Evolutionary conservation across 805 yeast species (phyloP).

Genomic region (Naumovozyma castellii): DNA sequence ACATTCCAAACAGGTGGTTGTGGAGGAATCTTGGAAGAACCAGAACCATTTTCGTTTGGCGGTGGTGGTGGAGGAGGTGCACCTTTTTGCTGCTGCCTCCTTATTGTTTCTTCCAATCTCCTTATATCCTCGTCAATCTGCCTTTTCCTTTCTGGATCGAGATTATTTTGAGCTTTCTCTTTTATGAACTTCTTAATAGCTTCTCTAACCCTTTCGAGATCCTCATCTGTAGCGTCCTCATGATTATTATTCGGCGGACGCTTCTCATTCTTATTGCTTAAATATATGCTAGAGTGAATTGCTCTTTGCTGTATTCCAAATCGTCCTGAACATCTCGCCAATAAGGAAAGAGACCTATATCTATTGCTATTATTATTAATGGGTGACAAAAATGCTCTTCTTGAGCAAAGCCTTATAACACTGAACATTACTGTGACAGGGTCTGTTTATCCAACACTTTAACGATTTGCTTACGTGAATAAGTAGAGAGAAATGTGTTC

Average conservation of each 20-base stretch:
- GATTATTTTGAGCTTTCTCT: conserved; percentile 11
- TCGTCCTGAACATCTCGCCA: neutral
- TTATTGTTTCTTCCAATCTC: conserved; percentile 19
- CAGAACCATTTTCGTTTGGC: conserved; percentile 1
- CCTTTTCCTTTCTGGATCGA: conserved; percentile 12
- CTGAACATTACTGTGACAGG: neutral
- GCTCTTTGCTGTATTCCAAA: neutral
- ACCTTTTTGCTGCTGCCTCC: conserved; percentile 14
- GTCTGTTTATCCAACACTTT: no score
- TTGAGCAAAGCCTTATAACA: neutral
- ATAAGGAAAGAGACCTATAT: neutral
- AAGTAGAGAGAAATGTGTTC: no score
- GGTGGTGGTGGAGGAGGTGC: no score
- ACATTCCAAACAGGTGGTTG: conserved; percentile 26
- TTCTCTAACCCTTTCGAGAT: conserved; percentile 15
- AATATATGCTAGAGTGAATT: neutral
- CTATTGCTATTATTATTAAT: neutral
- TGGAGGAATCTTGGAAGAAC: neutral
- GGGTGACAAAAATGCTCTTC: neutral
- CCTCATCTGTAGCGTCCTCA: conserved; percentile 21
- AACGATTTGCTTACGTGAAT: no score
- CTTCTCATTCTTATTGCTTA: neutral
- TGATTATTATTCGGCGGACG: conserved; percentile 1
- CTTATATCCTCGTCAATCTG: conserved; percentile 19
- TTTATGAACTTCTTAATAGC: conserved; percentile 20